phyloP scores from a whole-genome alignment of 805 yeast species.

The Tetrapisispora phaffii region DNA sequence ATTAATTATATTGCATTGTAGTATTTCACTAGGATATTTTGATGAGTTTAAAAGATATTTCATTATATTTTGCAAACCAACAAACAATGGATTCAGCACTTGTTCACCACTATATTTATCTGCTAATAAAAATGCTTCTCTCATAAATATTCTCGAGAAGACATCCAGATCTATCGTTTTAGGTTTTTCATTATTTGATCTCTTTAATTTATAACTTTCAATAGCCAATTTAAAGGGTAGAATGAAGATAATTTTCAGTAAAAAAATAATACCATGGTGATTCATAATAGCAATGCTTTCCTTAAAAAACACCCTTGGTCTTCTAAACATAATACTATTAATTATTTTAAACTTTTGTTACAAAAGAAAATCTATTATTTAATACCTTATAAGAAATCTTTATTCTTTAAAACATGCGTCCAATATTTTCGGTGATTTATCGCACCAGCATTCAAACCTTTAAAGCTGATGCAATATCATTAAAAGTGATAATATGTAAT shows the following conservation, averaged over 20 bases:
- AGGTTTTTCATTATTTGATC: background rate
- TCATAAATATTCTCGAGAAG: conserved; percentile 7
- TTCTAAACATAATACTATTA: too few species aligned
- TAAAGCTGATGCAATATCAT: too few species aligned
- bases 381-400: too few species aligned
- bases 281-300: background rate
- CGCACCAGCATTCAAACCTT: too few species aligned
- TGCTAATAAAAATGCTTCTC: conserved; percentile 11
- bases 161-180: conserved; percentile 2
- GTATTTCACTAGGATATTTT: background rate
- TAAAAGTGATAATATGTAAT: too few species aligned
- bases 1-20: background rate
- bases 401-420: too few species aligned
- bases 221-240: conserved; percentile 4
- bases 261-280: conserved; percentile 3
- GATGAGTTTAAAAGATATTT: background rate
- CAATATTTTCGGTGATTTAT: too few species aligned
- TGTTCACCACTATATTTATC: conserved; percentile 5
- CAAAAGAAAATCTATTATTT: too few species aligned
- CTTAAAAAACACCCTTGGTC: too few species aligned
- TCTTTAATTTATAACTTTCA: background rate
- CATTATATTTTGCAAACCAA: background rate
- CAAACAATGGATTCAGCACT: conserved; percentile 13
- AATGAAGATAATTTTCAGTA: conserved; percentile 5
- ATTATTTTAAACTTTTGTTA: too few species aligned